Base-by-base conservation (phyloP, 2,329 filamentous ascomycete species). In the Herpotrichia juniperi region DNA sequence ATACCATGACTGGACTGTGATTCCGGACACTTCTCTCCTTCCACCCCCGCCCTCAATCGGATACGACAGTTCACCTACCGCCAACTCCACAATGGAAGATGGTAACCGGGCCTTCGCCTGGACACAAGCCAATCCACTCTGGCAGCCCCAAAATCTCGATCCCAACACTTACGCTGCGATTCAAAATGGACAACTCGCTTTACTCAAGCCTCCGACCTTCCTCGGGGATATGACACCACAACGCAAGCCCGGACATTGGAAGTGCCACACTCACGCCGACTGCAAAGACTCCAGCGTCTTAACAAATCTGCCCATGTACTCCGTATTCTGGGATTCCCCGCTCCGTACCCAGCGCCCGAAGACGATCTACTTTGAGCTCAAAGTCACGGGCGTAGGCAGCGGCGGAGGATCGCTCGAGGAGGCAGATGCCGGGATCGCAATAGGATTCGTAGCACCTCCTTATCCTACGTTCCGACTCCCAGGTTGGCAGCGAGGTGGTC, bases 381-480 rank as follows among this genome's bases (percentile, higher is more conserved):
- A 79, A 46, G 77, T 91, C 26, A 73, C 76, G 2, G 63, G 69
- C 16, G 74, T 81, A 48, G 78, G 78, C 19, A 62, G 58, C 11
- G 63, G 64, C 1, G 51, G 58, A 1, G 48, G 26, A 14, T 63
- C 64, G 0, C 51, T 71, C 1, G 59, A 72, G 2, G 74, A 73
- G 45, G 77, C 78, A 48, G 77, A 81, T 12, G 81, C 81, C 4
- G 82, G 83, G 32, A 76, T 93, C 1, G 88, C 86, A 0, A 68
- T 93, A 9, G 90, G 90, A 9, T 91, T 86, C 69, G 76, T 83
- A 0, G 89, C 89, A 1, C 83, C 88, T 42, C 90, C 90, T 7
- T 93, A 92, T 66, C 90, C 90, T 6, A 79, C 82, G 0, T 93
- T 91, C 77, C 83, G 90, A 7, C 81, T 93, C 53, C 90, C 90